Base-by-base conservation (phyloP, 1,284 basidiomycete species). In the Ceratorhiza oryzae-sativae region DNA sequence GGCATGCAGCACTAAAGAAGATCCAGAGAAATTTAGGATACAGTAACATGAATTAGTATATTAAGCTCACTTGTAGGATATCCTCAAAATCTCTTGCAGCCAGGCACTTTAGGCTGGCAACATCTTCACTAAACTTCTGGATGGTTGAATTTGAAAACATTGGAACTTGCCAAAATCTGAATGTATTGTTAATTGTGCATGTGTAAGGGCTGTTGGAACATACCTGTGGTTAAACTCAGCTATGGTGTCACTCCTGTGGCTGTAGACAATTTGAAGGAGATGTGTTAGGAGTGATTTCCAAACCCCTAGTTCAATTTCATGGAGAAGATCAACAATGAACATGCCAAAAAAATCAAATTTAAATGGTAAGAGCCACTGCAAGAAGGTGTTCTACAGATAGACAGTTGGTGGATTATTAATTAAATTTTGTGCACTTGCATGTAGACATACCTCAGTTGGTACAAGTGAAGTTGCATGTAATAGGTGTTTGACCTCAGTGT, bases 251-350 rank as follows among this genome's bases (percentile, higher is more conserved):
- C 15, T 20, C 41, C 48, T 71, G 30, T 59, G 30, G 2, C 75
- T 61, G 55, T 80, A 72, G 0, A 83, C 72, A 1, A 82, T 78
- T 1, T 80, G 78, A 1, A 82, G 58, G 0, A 82, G 73, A 63
- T 84, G 82, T 0, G 70, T 77, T 34, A 82, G 78, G 0, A 81
- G 23, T 0, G 73, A 61, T 65, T 80, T 82, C 81, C 82, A 83
- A 0, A 80, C 77, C 0, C 82, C 82, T 0, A 83, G 73, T 70
- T 83, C 80, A 39, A 80, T 76, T 71, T 83, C 79, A 63, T 83
- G 82, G 72, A 83, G 51, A 8, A 82, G 18, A 71, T 83, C 82
- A 27, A 68, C 36, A 23, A 70, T 63, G 13, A 73, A 41, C 9
- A 73, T 73, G 1, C 46, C 39, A 25, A 41, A 51, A 32, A 42